Conservation (phyloP, 495 filamentous ascomycete genomes). For the Hypoxylon perforatum region DNA sequence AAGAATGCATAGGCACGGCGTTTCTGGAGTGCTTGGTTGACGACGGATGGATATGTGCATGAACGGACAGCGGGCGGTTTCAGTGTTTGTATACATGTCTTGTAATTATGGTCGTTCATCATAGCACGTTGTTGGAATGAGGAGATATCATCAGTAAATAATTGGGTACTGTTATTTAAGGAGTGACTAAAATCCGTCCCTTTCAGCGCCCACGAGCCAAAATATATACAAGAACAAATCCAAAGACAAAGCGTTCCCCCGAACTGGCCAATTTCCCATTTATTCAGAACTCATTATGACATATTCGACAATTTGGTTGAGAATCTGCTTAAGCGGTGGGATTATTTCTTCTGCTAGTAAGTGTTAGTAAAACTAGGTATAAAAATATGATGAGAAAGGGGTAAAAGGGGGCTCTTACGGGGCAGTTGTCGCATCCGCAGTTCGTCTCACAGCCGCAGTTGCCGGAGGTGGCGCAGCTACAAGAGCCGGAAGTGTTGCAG, state of each 20-base stretch:
- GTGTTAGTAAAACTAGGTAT: not conserved
- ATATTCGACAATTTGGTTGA: not conserved
- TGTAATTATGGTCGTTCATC: not conserved
- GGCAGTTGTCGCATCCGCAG: slow-evolving; percentile 47
- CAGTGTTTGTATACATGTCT: not conserved
- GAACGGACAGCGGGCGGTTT: not conserved
- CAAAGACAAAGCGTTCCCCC: not conserved
- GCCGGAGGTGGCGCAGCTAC: slow-evolving; percentile 41
- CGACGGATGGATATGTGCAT: not conserved
- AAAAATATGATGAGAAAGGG: not conserved
- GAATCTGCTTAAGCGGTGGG: not conserved
- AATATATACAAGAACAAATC: not conserved
- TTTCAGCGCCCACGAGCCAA: not conserved
- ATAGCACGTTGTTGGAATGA: not conserved
- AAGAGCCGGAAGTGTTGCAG: slow-evolving; percentile 41
- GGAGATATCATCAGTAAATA: not conserved
- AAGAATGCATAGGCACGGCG: slow-evolving; percentile 29
- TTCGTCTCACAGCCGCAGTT: slow-evolving; percentile 41
- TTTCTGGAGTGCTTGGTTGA: slow-evolving; percentile 4
- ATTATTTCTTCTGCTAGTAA: slow-evolving; percentile 32
- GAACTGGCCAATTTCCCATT: not conserved
- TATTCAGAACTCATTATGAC: not conserved
- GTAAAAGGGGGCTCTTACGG: slow-evolving; percentile 27
- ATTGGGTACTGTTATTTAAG: not conserved
- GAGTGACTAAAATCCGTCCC: not conserved